Evolutionary conservation across 768 basidiomycete genomes (phyloP).

Genomic region (Crassisporium funariophilum): DNA sequence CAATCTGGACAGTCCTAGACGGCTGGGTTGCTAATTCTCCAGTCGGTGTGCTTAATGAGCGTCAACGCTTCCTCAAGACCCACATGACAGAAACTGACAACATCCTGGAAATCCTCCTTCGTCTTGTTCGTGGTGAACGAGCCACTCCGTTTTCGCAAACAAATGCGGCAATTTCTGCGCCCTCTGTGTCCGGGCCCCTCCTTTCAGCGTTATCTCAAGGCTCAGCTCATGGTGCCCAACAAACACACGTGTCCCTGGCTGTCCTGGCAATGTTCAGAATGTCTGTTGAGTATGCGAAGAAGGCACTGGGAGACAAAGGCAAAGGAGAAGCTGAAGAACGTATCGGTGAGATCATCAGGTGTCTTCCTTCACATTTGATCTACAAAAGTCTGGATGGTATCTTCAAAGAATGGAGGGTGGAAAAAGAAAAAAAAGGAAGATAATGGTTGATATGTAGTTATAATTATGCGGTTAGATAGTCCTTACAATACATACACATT

Average conservation of each 20-base stretch:
- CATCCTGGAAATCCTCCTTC: conserved; percentile 88
- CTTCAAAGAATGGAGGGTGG: conserved; percentile 89
- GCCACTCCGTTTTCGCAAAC: conserved; percentile 71
- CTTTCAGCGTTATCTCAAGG: conserved; percentile 70
- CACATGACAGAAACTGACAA: conserved; percentile 88
- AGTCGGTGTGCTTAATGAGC: conserved; percentile 71
- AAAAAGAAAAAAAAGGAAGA: conserved; percentile 83
- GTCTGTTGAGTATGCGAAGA: conserved; percentile 78
- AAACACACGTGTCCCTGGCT: conserved; percentile 93
- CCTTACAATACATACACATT: no score
- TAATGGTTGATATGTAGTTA: conserved; percentile 24
- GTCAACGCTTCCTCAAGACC: conserved; percentile 86
- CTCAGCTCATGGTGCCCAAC: conserved; percentile 82
- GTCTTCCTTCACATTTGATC: conserved; percentile 82
- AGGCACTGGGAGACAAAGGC: conserved; percentile 64
- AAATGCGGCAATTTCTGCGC: conserved; percentile 60
- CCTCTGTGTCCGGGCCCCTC: conserved; percentile 67
- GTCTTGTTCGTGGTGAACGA: conserved; percentile 89
- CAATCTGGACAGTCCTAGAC: conserved; percentile 88
- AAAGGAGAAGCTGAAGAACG: conserved; percentile 73
- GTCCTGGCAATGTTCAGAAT: conserved; percentile 90
- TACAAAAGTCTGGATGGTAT: conserved; percentile 93
- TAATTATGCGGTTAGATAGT: conserved; percentile 2
- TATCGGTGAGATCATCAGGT: conserved; percentile 88
- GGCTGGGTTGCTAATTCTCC: conserved; percentile 87